Evolutionary conservation across 1,284 basidiomycete species (phyloP).

Genomic region (Afroboletus lepidellus): DNA sequence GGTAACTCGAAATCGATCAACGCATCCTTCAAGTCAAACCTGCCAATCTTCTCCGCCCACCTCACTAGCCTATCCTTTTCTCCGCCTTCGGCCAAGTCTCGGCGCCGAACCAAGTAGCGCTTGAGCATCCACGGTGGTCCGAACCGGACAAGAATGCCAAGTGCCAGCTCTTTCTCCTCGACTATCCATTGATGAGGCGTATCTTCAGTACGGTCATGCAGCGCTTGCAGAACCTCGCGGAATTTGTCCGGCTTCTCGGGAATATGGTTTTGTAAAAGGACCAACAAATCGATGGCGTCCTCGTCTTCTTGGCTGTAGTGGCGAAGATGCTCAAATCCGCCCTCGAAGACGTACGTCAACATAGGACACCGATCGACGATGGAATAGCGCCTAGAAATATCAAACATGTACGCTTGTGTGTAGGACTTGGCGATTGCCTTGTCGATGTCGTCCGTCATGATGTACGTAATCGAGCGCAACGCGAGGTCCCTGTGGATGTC

Average conservation of each 20-base stretch:
- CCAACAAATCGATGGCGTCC: conserved; percentile 25
- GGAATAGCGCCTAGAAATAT: conserved; percentile 25
- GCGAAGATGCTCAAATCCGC: conserved; percentile 29
- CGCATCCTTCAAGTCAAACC: conserved; percentile 26
- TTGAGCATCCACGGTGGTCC: conserved; percentile 31
- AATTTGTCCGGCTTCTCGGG: conserved; percentile 24
- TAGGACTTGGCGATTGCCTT: conserved; percentile 24
- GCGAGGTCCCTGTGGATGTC: conserved; percentile 29
- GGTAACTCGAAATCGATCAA: conserved; percentile 19
- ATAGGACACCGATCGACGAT: conserved; percentile 30
- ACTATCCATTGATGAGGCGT: conserved; percentile 29
- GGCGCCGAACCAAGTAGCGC: conserved; percentile 25
- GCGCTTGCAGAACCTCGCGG: conserved; percentile 22
- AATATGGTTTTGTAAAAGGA: conserved; percentile 22
- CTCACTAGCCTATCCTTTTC: conserved; percentile 16
- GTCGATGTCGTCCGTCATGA: conserved; percentile 28
- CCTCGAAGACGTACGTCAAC: conserved; percentile 32
- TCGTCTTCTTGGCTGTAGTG: conserved; percentile 30
- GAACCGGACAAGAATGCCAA: conserved; percentile 25
- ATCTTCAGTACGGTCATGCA: conserved; percentile 26
- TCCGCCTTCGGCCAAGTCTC: conserved; percentile 20
- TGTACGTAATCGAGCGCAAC: conserved; percentile 32
- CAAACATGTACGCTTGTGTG: conserved; percentile 28
- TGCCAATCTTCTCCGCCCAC: conserved; percentile 24
- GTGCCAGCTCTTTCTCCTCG: conserved; percentile 27